Conservation (phyloP, 2,329 filamentous ascomycete species). For the Colletotrichum chlorophyti region DNA sequence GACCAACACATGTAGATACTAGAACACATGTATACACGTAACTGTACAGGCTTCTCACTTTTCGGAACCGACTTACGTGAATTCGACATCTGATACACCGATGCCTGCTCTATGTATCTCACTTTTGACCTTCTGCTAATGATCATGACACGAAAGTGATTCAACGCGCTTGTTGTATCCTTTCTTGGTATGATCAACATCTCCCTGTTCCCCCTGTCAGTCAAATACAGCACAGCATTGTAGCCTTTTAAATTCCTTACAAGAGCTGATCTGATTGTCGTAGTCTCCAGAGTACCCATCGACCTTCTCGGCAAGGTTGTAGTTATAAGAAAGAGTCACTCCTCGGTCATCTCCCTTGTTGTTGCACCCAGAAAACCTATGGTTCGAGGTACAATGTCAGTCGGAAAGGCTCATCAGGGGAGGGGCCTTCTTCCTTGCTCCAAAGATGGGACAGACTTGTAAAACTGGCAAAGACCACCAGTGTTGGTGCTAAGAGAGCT, state of each 20-base stretch:
- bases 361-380: slow-evolving; percentile 8
- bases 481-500: slow-evolving; percentile 21
- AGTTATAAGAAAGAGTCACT: slow-evolving; percentile 15
- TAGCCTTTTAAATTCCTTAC: neutral
- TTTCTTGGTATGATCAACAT: too few relatives aligned
- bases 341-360: slow-evolving; percentile 23
- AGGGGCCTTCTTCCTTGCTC: neutral
- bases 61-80: neutral
- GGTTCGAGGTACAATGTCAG: neutral
- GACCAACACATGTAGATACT: too few relatives aligned
- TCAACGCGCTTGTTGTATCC: neutral
- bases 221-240: neutral
- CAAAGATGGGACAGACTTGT: slow-evolving; percentile 17
- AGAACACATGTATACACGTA: neutral
- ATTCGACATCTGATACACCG: neutral
- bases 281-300: slow-evolving; percentile 18
- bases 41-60: neutral
- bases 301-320: slow-evolving; percentile 2
- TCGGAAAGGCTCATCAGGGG: too few relatives aligned
- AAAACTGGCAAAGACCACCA: slow-evolving; percentile 21
- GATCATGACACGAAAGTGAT: neutral
- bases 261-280: slow-evolving; percentile 24
- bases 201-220: neutral
- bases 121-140: neutral
- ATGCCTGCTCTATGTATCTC: neutral